Evolutionary conservation across 768 basidiomycete species (phyloP).

Genomic region (Boletus pseudopeckii): DNA sequence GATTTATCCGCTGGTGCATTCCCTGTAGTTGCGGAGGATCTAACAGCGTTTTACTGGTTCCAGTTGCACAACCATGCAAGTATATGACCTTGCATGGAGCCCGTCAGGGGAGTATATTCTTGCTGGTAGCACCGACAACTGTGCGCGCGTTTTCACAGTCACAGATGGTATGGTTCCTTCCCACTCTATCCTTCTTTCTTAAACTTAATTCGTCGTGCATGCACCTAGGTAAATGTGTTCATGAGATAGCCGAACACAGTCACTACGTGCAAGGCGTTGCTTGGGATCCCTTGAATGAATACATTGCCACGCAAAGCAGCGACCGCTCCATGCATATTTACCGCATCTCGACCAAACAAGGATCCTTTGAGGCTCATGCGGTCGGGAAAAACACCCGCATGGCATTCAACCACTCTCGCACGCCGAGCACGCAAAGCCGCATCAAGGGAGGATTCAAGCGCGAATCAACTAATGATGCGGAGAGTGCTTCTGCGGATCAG

Average conservation of each 20-base stretch:
- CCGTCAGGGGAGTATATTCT: conserved; percentile 92
- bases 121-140: conserved; percentile 96
- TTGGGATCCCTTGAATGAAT: conserved; percentile 98
- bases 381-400: conserved; percentile 85
- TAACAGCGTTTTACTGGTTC: conserved; percentile 1
- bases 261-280: conserved; percentile 99
- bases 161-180: conserved; percentile 54
- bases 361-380: conserved; percentile 85
- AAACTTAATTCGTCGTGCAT: background rate
- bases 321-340: conserved; percentile 97
- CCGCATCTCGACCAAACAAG: conserved; percentile 72
- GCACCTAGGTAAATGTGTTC: conserved; percentile 71
- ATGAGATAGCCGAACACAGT: conserved; percentile 88
- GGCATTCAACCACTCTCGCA: conserved; percentile 61
- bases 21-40: background rate
- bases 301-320: conserved; percentile 94
- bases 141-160: conserved; percentile 77
- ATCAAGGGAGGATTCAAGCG: conserved; percentile 58
- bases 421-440: conserved; percentile 60
- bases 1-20: background rate
- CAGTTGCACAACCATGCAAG: conserved; percentile 92
- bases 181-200: background rate
- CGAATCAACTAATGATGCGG: conserved; percentile 78
- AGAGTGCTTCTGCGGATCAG: conserved; percentile 58
- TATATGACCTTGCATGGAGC: conserved; percentile 98